Evolutionary conservation across 2,329 filamentous ascomycete genomes (phyloP).

Genomic region (Ceratocystis harringtonii): DNA sequence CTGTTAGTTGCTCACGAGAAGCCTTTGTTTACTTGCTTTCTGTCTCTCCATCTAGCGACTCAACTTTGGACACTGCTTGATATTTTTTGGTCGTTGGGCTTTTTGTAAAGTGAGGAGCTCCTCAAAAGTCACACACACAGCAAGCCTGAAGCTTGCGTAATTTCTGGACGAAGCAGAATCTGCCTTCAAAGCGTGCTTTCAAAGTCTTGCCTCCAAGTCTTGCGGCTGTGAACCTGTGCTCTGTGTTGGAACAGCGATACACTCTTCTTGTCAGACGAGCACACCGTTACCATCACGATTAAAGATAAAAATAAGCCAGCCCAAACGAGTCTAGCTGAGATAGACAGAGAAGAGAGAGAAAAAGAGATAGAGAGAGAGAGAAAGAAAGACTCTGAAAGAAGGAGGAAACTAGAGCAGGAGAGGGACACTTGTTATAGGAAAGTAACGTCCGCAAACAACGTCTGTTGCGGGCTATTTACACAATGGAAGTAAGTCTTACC

Average conservation of each 20-base stretch:
- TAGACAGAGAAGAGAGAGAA: no score
- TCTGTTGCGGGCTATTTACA: background rate
- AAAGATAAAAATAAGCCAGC: background rate
- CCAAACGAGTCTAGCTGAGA: no score
- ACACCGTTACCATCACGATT: background rate
- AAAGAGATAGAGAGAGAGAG: no score
- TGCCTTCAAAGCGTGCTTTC: no score
- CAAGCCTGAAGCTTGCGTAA: background rate
- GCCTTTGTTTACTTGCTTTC: background rate
- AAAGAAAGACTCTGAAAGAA: no score
- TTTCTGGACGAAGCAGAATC: no score
- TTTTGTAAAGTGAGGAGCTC: background rate
- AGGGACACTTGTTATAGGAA: background rate
- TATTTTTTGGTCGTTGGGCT: background rate
- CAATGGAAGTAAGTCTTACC: slow-evolving; percentile 1
- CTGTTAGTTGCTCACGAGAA: background rate
- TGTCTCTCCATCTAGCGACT: no score
- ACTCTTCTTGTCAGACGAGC: background rate
- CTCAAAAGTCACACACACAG: background rate
- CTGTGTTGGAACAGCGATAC: background rate
- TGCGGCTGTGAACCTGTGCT: no score
- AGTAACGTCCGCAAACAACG: background rate
- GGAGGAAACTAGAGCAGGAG: no score
- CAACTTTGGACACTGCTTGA: background rate
- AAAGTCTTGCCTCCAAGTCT: no score